Base-by-base conservation (phyloP, 768 basidiomycete genomes). In the Bullera alba region DNA sequence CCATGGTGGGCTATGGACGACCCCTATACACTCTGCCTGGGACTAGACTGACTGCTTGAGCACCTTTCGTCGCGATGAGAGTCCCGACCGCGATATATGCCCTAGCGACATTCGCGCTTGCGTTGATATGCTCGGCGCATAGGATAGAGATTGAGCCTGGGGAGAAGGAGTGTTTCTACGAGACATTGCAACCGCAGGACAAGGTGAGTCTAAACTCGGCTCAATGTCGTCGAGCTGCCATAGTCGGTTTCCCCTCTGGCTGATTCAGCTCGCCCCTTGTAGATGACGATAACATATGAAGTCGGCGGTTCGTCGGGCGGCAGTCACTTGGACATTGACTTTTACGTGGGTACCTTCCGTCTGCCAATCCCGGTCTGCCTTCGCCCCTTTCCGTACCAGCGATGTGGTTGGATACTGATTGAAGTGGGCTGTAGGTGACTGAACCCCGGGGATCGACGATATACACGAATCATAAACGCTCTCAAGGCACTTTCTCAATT, bases 241-340 rank as follows among this genome's bases (percentile, higher is more conserved):
- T n/a, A n/a, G n/a, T n/a, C n/a, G n/a, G n/a, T n/a, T n/a, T n/a
- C n/a, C n/a, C 32, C 32, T n/a, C 10, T 34, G 10, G 32, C 32
- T 34, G 38, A 39, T 22, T 14, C 14, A 10, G 42, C 27, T 43
- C n/a, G 42, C 23, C 10, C 23, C 8, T 34, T 39, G 22, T 63
- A 96, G 92, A 97, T 99, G 95, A 93, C 93, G 22, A 87, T 99
- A 43, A 95, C 93, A 32, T 99, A 97, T 71, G 95, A 99, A 79
- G 95, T 97, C 5, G 92, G 89, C 46, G 90, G 88, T 37, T 51
- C 46, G 16, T 44, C 51, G 2, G 50, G 53, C 4, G 95, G 95
- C 22, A 93, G 95, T 0, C 87, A 96, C 69, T 75, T 97, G 43
- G 95, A 99, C 74, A 88, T 99, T 53, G 93, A 99, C 74, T 97